These are phyloP conservation scores for Xylariaceae sp. DNA, from an alignment of 2,329 filamentous ascomycete genomes.

Conservation along the genomic window DNA sequence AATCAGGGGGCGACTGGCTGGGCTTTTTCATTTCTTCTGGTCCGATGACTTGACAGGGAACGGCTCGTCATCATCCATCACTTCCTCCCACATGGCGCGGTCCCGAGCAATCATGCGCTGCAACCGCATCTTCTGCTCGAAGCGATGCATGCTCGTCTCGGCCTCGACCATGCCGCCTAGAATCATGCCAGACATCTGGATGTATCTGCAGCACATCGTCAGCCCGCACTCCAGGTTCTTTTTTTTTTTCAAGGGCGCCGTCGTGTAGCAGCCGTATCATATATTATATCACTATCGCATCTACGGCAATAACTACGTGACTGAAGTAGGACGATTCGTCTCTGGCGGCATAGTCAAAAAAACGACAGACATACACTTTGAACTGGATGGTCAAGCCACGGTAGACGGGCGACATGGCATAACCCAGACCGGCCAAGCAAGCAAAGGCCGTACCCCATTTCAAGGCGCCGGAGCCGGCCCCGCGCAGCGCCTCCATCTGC, in stretches of 20 bases:
- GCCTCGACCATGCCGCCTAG: slow-evolving; percentile 72
- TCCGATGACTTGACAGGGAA: slow-evolving; percentile 7
- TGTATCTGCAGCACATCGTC: slow-evolving; percentile 49
- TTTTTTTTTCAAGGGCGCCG: background rate
- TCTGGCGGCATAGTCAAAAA: background rate
- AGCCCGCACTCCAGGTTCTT: background rate
- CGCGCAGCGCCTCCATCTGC: slow-evolving; percentile 64
- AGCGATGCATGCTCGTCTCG: slow-evolving; percentile 60
- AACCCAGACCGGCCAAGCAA: slow-evolving; percentile 57
- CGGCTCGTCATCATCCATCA: slow-evolving; percentile 39
- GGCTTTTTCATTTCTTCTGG: slow-evolving; percentile 22
- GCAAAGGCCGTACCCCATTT: slow-evolving; percentile 69
- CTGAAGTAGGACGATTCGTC: background rate
- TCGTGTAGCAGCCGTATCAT: background rate
- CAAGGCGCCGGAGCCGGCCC: slow-evolving; percentile 60
- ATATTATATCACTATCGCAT: background rate
- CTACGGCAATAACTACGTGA: background rate
- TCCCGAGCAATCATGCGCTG: slow-evolving; percentile 60
- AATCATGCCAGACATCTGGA: slow-evolving; percentile 85
- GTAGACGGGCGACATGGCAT: slow-evolving; percentile 64
- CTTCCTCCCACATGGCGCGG: slow-evolving; percentile 63
- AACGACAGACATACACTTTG: slow-evolving; percentile 57
- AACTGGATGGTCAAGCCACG: slow-evolving; percentile 68
- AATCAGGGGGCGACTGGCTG: slow-evolving; percentile 2
- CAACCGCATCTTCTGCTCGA: slow-evolving; percentile 60